phyloP scores from a whole-genome alignment of 2,329 filamentous ascomycete genomes.

The Fusarium virguliforme region DNA sequence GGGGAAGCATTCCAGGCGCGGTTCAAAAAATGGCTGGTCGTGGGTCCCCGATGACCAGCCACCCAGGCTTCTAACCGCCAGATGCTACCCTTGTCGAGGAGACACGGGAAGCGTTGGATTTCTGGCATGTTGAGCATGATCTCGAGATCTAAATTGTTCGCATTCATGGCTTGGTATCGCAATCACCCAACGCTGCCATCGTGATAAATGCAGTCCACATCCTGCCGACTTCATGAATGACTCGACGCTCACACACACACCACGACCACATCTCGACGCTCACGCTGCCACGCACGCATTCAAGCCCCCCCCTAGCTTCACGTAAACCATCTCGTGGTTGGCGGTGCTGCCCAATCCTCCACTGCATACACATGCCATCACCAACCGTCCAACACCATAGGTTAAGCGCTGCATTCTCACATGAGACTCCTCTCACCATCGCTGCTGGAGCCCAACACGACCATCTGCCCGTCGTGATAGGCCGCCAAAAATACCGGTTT shows the following conservation, averaged over 20 bases:
- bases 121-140: not conserved
- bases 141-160: not conserved
- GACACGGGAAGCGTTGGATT: constrained; percentile 16
- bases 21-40: constrained; percentile 20
- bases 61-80: constrained; percentile 42
- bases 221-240: not conserved
- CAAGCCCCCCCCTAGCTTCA: constrained; percentile 28
- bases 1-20: constrained; percentile 9
- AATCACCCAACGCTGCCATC: not conserved
- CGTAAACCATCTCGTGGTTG: constrained; percentile 10
- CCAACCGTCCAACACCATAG: constrained; percentile 15
- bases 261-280: constrained; percentile 12
- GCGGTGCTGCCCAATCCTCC: constrained; percentile 45
- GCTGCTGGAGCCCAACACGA: constrained; percentile 31
- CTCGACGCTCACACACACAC: constrained; percentile 3
- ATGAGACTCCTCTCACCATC: constrained; percentile 29
- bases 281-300: constrained; percentile 35
- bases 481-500: constrained; percentile 16
- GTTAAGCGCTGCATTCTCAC: constrained; percentile 38
- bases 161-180: constrained; percentile 2
- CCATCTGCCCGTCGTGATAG: constrained; percentile 30
- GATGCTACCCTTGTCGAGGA: constrained; percentile 15
- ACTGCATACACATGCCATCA: constrained; percentile 10
- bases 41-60: constrained; percentile 37
- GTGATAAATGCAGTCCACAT: not conserved